phyloP scores from a whole-genome alignment of 768 basidiomycete genomes.

The Naganishia randhawae region DNA sequence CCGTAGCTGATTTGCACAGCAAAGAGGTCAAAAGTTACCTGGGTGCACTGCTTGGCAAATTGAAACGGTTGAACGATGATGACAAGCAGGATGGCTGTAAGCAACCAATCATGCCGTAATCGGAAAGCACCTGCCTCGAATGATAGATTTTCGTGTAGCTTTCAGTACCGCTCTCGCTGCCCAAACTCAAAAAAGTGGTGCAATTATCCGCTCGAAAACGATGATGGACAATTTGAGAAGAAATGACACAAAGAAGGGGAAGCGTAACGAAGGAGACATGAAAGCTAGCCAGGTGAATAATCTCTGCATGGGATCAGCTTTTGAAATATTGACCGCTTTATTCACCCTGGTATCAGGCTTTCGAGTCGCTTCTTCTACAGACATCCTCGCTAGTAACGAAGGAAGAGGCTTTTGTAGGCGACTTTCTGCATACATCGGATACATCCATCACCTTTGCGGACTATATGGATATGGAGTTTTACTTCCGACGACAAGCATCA shows the following conservation, averaged over 20 bases:
- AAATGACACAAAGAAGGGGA: conserved; percentile 61
- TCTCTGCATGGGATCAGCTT: background rate
- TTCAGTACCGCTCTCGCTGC: conserved; percentile 38
- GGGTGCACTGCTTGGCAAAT: conserved; percentile 57
- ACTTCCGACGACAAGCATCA: conserved; percentile 87
- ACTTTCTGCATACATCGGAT: conserved; percentile 89
- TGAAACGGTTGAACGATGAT: conserved; percentile 70
- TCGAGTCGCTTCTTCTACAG: conserved; percentile 30
- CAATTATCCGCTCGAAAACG: conserved; percentile 77
- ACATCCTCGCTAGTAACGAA: conserved; percentile 66
- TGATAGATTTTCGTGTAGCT: conserved; percentile 30
- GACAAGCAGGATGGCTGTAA: conserved; percentile 67
- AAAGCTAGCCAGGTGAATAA: conserved; percentile 66
- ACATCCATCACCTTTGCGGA: conserved; percentile 87
- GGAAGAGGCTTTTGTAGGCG: conserved; percentile 77
- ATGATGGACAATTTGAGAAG: conserved; percentile 59
- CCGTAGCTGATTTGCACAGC: conserved; percentile 74
- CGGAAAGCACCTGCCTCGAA: conserved; percentile 3
- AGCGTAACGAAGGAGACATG: conserved; percentile 60
- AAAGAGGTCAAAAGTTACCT: conserved; percentile 75
- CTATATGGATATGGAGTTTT: conserved; percentile 87
- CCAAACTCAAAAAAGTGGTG: conserved; percentile 54
- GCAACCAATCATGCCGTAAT: conserved; percentile 15
- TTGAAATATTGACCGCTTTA: background rate
- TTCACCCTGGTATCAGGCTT: background rate